Evolutionary conservation across 208 protist genomes (phyloP).

Genomic region (Phytomonas sp.): DNA sequence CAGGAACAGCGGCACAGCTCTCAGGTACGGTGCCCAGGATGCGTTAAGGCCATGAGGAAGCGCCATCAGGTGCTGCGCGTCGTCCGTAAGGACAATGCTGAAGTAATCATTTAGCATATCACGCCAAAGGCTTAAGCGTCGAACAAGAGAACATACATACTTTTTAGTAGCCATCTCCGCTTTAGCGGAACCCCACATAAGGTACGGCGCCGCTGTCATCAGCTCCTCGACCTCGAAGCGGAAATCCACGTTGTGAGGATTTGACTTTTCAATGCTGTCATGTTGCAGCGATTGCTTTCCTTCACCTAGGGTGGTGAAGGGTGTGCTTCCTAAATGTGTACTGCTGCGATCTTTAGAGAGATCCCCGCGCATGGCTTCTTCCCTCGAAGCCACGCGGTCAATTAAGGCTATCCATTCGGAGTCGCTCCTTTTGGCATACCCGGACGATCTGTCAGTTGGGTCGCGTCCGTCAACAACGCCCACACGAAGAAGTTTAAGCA

Average conservation of each 20-base stretch:
- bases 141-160: constrained; percentile 36
- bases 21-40: constrained; percentile 58
- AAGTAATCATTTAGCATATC: constrained; percentile 81
- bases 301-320: not conserved
- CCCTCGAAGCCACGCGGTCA: not conserved
- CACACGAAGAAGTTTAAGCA: constrained; percentile 18
- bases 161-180: constrained; percentile 13
- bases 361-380: not conserved
- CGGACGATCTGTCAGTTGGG: not conserved
- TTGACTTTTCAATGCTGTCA: not conserved
- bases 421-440: not conserved
- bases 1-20: constrained; percentile 53
- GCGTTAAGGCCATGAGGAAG: constrained; percentile 54
- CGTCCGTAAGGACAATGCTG: constrained; percentile 38
- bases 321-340: not conserved
- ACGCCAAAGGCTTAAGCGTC: constrained; percentile 46
- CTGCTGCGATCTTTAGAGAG: not conserved
- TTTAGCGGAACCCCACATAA: not conserved
- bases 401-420: not conserved
- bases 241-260: not conserved
- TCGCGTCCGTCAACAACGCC: not conserved
- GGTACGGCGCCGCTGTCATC: not conserved
- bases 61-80: constrained; percentile 28
- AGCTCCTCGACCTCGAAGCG: not conserved
- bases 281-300: not conserved